Evolutionary conservation across 2,329 filamentous ascomycete species (phyloP).

Genomic region (Phaeoacremonium minimum): DNA sequence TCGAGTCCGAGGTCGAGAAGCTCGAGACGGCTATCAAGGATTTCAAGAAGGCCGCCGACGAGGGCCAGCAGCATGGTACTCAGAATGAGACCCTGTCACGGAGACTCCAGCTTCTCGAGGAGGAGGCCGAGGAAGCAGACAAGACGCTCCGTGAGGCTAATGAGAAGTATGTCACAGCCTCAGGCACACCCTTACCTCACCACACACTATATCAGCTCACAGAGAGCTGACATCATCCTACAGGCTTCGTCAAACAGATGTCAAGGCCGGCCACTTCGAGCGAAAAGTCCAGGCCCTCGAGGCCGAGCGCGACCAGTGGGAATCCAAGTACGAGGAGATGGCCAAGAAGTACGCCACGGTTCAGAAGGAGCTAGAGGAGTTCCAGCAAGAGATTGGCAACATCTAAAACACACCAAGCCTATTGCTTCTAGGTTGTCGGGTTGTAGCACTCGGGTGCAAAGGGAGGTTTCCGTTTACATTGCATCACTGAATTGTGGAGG

Average conservation of each 20-base stretch:
- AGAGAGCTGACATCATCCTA: conserved; percentile 5
- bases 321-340: conserved; percentile 98
- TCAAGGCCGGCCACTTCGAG: conserved; percentile 98
- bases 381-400: conserved; percentile 88
- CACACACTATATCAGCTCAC: background rate
- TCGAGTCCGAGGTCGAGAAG: conserved; percentile 91
- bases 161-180: conserved; percentile 74
- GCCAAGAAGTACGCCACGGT: conserved; percentile 77
- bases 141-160: conserved; percentile 95
- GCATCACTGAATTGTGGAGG: background rate
- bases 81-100: conserved; percentile 90
- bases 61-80: conserved; percentile 76
- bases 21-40: conserved; percentile 80
- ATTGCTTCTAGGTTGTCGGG: too few species aligned
- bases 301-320: conserved; percentile 87
- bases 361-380: conserved; percentile 88
- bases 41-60: conserved; percentile 79
- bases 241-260: conserved; percentile 97
- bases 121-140: conserved; percentile 95
- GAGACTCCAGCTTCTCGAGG: conserved; percentile 92
- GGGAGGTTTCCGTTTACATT: background rate
- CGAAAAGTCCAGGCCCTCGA: conserved; percentile 98
- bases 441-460: background rate
- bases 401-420: too few species aligned
- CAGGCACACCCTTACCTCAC: background rate